Evolutionary conservation across 208 protist genomes (phyloP), one percentile per base, ranked within the genome.

Genomic region (Trypanosoma platydactyli): DNA sequence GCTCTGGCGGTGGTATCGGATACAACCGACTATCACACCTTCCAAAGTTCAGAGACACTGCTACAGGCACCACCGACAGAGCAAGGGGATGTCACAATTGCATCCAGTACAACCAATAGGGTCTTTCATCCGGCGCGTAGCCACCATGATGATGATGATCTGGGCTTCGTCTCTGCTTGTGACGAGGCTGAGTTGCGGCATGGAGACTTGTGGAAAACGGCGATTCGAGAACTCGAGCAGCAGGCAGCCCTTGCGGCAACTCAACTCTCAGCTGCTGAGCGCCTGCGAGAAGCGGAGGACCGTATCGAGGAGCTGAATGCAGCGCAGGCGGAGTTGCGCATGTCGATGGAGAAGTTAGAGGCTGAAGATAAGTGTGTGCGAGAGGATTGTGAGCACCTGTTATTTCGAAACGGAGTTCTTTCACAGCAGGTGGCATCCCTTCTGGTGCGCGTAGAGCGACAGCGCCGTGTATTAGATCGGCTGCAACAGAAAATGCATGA

Each of bases 351-450:
- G 4, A 68, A 48, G 1, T 50, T 89, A 16, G 77, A 74, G 49
- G 67, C 70, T 0, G 82, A 84, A 29, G 71, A 80, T 49, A 68
- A 73, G n/a, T 68, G 66, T 12, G 62, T 90, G 13, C 75, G 81
- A 3, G 56, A 55, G 9, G 86, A 92, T 44, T 76, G 80, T 53
- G 77, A 88, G 72, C 66, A 80, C 15, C 51, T 92, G 68, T 65
- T 68, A 20, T 92, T 81, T 54, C 81, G 83, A n/a, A 92, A 90
- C 70, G 56, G 58, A 29, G 81, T 92, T 1, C 77, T 92, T n/a
- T 79, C 81, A 0, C 84, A 92, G 64, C 86, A 92, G 42, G 70
- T 92, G 24, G 68, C 77, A 25, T 92, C 86, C 6, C 68, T 92
- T 22, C 61, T 92, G 6, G 80, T 84, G 27, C 76, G 79, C 51